phyloP scores from a whole-genome alignment of 345 rosid species.

The Pistacia atlantica region DNA sequence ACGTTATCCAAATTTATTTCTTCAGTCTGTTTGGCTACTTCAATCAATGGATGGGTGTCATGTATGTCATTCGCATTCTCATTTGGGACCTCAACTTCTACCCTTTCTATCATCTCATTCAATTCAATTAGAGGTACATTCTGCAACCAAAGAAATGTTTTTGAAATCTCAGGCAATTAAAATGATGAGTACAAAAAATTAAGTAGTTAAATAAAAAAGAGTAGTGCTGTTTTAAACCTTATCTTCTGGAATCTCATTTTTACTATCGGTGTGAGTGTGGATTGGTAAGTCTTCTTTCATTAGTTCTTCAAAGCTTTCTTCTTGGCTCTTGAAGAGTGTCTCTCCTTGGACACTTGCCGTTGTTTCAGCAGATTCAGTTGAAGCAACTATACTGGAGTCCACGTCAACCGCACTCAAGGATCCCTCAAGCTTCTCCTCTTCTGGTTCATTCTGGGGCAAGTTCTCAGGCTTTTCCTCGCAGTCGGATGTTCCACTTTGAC shows the following conservation, averaged over 20 bases:
- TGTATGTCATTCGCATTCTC: constrained; percentile 9
- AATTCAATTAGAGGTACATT: constrained; percentile 3
- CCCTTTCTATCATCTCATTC: constrained; percentile 10
- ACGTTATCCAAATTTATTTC: constrained; percentile 4
- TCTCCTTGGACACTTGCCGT: constrained; percentile 5
- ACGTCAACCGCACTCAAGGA: neutral
- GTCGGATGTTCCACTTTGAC: constrained; percentile 1
- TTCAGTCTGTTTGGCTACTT: constrained; percentile 22
- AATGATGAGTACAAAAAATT: neutral
- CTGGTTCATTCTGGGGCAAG: constrained; percentile 6
- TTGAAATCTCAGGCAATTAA: neutral
- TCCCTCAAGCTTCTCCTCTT: constrained; percentile 19
- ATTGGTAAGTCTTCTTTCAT: constrained; percentile 17
- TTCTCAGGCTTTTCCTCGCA: constrained; percentile 1
- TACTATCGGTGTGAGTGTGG: neutral
- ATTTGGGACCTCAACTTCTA: constrained; percentile 5
- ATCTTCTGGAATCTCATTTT: constrained; percentile 4
- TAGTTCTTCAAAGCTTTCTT: constrained; percentile 19
- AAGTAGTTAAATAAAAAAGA: neutral
- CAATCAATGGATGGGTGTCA: neutral
- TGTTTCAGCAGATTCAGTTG: constrained; percentile 16
- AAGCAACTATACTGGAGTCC: constrained; percentile 9
- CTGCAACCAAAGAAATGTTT: constrained; percentile 19
- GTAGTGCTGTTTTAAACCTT: constrained; percentile 14
- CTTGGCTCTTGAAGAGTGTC: neutral